phyloP scores from a whole-genome alignment of 331 rosid species.

The Ulmus americana region DNA sequence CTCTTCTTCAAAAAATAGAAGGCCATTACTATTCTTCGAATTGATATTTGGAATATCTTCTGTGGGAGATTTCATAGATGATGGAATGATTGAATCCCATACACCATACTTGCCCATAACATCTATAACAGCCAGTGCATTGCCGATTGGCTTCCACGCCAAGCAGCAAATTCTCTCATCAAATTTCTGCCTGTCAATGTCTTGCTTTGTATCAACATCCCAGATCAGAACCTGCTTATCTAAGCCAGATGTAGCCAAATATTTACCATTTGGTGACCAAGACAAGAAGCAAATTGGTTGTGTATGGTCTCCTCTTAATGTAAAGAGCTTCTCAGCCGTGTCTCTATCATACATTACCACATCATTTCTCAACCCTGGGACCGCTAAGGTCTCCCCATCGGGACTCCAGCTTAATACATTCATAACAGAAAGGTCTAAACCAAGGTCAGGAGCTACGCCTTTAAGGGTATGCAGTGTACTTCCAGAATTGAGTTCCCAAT shows the following conservation, averaged over 20 bases:
- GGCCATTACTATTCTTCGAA: conserved; percentile 56
- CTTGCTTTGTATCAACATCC: conserved; percentile 78
- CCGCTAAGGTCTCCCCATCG: conserved; percentile 78
- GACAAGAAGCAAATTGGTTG: conserved; percentile 75
- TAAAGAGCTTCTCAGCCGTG: conserved; percentile 75
- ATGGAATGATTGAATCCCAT: conserved; percentile 85
- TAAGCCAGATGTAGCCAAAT: conserved; percentile 77
- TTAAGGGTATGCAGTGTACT: conserved; percentile 58
- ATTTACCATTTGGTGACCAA: conserved; percentile 95
- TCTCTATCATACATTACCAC: conserved; percentile 90
- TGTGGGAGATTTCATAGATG: conserved; percentile 84
- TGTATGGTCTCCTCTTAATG: conserved; percentile 74
- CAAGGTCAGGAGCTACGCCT: conserved; percentile 70
- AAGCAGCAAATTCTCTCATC: conserved; percentile 74
- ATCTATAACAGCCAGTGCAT: conserved; percentile 74
- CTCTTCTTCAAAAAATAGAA: conserved; percentile 74
- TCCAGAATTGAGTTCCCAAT: conserved; percentile 87
- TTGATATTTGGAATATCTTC: conserved; percentile 65
- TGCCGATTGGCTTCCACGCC: conserved; percentile 83
- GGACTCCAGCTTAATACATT: conserved; percentile 92
- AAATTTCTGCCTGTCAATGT: conserved; percentile 85
- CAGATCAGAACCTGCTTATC: conserved; percentile 89
- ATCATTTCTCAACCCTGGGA: conserved; percentile 80
- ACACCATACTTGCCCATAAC: conserved; percentile 82
- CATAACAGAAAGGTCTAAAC: conserved; percentile 54